Evolutionary conservation across 2,329 filamentous ascomycete genomes (phyloP).

Genomic region (Beauveria medogensis): DNA sequence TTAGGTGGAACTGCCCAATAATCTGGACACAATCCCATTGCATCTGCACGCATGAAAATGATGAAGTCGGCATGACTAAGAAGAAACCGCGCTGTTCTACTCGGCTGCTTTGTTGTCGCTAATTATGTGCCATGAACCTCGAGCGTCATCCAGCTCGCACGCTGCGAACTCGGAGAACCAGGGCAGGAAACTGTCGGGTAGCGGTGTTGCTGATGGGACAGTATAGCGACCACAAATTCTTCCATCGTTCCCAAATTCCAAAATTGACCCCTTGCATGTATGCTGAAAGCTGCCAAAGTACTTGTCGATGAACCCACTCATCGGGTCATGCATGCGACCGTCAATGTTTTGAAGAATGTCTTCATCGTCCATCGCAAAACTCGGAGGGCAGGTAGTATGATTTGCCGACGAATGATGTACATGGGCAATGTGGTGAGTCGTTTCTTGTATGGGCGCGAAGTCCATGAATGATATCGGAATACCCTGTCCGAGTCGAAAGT

Average conservation of each 20-base stretch:
- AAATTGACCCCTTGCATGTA: background rate
- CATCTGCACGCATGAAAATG: background rate
- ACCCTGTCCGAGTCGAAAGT: no score
- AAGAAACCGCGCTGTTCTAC: no score
- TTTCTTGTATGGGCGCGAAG: background rate
- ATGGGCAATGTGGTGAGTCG: background rate
- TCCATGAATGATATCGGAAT: no score
- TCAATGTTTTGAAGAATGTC: background rate
- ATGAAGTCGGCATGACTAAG: conserved; percentile 11
- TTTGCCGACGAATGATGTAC: background rate
- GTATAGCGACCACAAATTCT: conserved; percentile 7
- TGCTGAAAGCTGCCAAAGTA: background rate
- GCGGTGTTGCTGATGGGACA: conserved; percentile 12
- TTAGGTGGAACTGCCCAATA: conserved; percentile 13
- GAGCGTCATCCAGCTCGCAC: conserved; percentile 9
- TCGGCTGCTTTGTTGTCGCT: background rate
- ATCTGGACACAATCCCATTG: conserved; percentile 14
- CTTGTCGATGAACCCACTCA: background rate
- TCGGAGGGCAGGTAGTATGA: no score
- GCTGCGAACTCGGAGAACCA: conserved; percentile 14
- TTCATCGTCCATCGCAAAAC: background rate
- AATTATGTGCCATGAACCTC: background rate
- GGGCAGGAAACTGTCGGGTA: conserved; percentile 14
- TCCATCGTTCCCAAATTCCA: background rate
- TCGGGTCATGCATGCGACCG: background rate